Base-by-base conservation (phyloP, 129 eudicot species). In the Daucus carota region DNA sequence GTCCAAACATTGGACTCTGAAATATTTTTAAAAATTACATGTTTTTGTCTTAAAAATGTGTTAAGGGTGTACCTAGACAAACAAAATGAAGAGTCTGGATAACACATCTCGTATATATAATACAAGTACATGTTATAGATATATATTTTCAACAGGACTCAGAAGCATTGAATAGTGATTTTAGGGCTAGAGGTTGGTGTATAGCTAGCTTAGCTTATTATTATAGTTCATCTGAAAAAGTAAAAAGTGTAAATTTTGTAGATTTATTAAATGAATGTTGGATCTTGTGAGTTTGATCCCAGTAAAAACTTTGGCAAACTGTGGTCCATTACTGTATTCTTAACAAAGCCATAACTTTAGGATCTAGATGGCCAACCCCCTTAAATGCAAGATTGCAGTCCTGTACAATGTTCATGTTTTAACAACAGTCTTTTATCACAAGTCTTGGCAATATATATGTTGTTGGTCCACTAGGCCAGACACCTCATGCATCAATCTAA, bases 281-380 rank as follows among this genome's bases (percentile, higher is more conserved):
- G 65, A 57, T 57, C 65, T 57, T 57, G 70, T 63, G 70, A 63
- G 22, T 63, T 63, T 28, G 18, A 28, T 63, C 22, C 3, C 18
- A 31, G 70, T 63, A 63, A 63, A 63, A 63, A 31, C 70, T 63
- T 63, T 29, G 28, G 70, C 38, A 63, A 63, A 63, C 18, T 63
- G 70, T 63, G 70, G 70, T 63, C 70, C 70, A 63, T 28, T 63
- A 63, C 70, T 63, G 40, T 63, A 14, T 63, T 63, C 22, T 63
- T 29, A 29, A 15, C 65, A 57, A 31, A 31, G 40, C 40, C 70
- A 29, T 63, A 26, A 63, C 70, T 63, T 63, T 29, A 33, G 70
- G 38, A 63, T 26, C 34, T 63, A 29, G 70, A 63, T 63, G 70
- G 70, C 34, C 70, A 63, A 31, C 38, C 22, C 70, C 70, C 18